Evolutionary conservation across 345 rosid species (phyloP).

Genomic region (Brassica carinata): DNA sequence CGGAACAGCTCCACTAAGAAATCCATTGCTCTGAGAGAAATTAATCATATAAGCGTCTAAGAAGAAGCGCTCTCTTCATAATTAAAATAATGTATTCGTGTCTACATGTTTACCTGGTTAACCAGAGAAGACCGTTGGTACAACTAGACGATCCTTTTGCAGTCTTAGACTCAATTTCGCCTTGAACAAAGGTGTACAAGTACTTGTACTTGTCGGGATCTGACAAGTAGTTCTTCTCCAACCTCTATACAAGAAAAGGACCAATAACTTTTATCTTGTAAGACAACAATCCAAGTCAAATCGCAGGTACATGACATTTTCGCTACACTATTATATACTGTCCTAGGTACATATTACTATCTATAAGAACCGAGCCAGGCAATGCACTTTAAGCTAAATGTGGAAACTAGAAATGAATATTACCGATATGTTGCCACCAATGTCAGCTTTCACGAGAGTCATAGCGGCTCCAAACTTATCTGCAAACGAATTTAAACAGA

Average conservation of each 20-base stretch:
- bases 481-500: slow-evolving; percentile 26
- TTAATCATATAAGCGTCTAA: background rate
- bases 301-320: background rate
- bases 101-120: slow-evolving; percentile 61
- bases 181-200: slow-evolving; percentile 78
- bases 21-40: slow-evolving; percentile 84
- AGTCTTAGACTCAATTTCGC: slow-evolving; percentile 73
- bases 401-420: slow-evolving; percentile 24
- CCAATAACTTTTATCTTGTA: background rate
- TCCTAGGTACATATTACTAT: slow-evolving; percentile 3
- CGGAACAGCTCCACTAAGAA: slow-evolving; percentile 89
- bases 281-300: slow-evolving; percentile 5
- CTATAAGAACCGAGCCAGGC: background rate
- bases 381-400: background rate
- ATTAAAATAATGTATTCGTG: background rate
- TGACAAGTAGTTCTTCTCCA: slow-evolving; percentile 74
- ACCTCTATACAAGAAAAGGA: slow-evolving; percentile 54
- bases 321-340: background rate
- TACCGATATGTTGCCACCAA: slow-evolving; percentile 90
- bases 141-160: slow-evolving; percentile 89
- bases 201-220: slow-evolving; percentile 63
- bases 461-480: slow-evolving; percentile 95
- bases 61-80: slow-evolving; percentile 1
- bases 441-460: slow-evolving; percentile 84
- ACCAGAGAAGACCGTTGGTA: slow-evolving; percentile 96